Base-by-base conservation (phyloP, 768 basidiomycete genomes). In the Psilocybe tampanensis region DNA sequence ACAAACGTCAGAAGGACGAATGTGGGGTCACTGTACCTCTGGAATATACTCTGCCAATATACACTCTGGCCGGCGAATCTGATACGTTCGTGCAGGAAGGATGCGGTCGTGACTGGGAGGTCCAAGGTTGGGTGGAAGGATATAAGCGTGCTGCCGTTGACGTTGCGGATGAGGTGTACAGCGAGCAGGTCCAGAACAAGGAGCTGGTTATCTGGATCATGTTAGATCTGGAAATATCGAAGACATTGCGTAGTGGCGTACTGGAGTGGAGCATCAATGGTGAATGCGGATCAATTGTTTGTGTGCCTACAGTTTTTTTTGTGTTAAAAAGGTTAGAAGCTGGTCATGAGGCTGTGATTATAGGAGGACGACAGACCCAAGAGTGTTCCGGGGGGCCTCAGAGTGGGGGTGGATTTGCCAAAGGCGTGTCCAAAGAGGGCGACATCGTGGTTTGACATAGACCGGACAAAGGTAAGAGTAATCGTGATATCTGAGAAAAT, bases 401-500 rank as follows among this genome's bases (percentile, higher is more conserved):
- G 52, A 32, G 59, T 59, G n/a, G 60, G 59, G 15, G 58, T 56
- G 2, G 61, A 61, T 44, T 59, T 61, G 12, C 21, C 49, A 15
- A 57, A 59, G 1, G 52, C 48, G 7, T 65, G 60, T 26, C 55
- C 63, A 29, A 68, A 32, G 3, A 62, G 64, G 17, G 64, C 42
- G 9, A 69, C 67, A 8, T 63, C 50, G 19, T 68, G 63, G n/a
- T 73, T 62, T 4, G 64, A 50, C 60, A 80, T 67, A 6, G 77
- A 74, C 12, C 82, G 79, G 23, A 86, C 69, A 64, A 85, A 87
- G n/a, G 83, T 83, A 21, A 87, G 66, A 3, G 79, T 76, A 26
- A 87, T 69, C 1, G 85, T 87, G 51, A 86, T 81, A 66, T 86
- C 85, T 86, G 54, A n/a, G 12, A 8, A 49, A 9, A 33, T n/a